Conservation (phyloP, 208 protist species). For the Strigomonas culicis region DNA sequence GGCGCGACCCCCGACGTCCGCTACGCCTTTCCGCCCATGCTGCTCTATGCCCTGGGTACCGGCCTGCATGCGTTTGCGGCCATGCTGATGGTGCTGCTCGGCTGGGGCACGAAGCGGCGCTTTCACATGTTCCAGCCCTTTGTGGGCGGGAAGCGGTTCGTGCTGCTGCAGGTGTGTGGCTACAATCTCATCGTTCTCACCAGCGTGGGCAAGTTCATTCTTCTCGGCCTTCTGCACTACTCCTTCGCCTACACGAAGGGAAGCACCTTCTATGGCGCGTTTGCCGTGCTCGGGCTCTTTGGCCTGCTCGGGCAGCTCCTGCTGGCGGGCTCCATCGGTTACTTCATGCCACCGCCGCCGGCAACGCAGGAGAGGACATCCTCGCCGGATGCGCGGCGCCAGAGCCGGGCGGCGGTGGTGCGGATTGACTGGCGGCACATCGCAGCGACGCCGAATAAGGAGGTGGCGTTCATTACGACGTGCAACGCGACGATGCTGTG, state of each 20-base stretch:
- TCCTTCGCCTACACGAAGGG: conserved; percentile 4
- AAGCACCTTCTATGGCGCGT: conserved; percentile 36
- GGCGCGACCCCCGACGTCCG: not conserved
- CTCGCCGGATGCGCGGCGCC: not conserved
- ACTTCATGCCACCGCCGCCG: conserved; percentile 36
- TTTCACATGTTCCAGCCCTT: conserved; percentile 76
- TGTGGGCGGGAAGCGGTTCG: conserved; percentile 55
- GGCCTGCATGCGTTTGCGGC: conserved; percentile 33
- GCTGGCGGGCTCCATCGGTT: conserved; percentile 55
- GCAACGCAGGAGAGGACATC: not conserved
- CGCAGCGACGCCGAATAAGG: conserved; percentile 7
- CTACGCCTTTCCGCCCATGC: conserved; percentile 36
- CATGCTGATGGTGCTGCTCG: conserved; percentile 31
- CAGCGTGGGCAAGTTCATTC: conserved; percentile 31
- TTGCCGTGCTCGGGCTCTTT: conserved; percentile 51
- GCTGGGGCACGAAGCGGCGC: conserved; percentile 23
- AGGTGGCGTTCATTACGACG: conserved; percentile 30
- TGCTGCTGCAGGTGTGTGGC: conserved; percentile 57
- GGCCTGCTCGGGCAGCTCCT: conserved; percentile 29
- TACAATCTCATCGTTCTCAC: conserved; percentile 32
- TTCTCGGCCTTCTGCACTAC: conserved; percentile 15
- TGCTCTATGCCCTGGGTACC: conserved; percentile 28
- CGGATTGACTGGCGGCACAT: conserved; percentile 23
- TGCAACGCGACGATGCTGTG: conserved; percentile 31
- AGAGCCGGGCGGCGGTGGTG: not conserved